These are phyloP conservation scores for Solanum pinnatisectum DNA, from an alignment of 257 asterid genomes.

Conservation along the genomic window DNA sequence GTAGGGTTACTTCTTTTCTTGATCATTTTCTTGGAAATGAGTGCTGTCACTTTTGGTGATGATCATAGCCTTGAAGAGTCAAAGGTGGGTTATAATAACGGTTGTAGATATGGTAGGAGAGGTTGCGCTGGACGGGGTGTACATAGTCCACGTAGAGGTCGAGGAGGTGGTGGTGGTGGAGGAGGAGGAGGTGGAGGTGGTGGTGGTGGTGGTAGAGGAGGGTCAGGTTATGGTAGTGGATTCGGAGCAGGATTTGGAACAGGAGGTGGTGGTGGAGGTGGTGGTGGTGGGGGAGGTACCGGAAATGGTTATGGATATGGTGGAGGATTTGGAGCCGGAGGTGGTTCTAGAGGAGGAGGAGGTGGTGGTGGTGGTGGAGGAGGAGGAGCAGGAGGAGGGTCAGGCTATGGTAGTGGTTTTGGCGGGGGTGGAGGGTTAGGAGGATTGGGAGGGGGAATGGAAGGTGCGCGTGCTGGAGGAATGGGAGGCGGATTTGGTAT, in stretches of 20 bases:
- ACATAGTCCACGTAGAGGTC: slow-evolving; percentile 1
- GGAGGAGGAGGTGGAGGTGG: not conserved
- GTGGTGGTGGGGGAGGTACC: slow-evolving; percentile 5
- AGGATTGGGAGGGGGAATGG: not conserved
- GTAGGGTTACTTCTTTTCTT: slow-evolving; percentile 5
- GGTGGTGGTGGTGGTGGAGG: slow-evolving; percentile 14
- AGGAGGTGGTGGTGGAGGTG: slow-evolving; percentile 7
- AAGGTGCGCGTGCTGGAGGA: too few relatives aligned
- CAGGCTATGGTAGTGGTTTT: slow-evolving; percentile 14
- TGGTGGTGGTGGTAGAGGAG: slow-evolving; percentile 9
- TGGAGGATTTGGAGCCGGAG: slow-evolving; percentile 9
- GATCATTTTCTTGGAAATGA: slow-evolving; percentile 15
- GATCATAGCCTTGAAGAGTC: slow-evolving; percentile 5
- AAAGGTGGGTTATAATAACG: slow-evolving; percentile 13
- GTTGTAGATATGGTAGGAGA: slow-evolving; percentile 15
- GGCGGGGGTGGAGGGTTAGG: slow-evolving; percentile 12
- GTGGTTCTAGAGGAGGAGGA: slow-evolving; percentile 10
- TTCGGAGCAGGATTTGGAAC: slow-evolving; percentile 9
- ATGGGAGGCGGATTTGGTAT: too few relatives aligned
- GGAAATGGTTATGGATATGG: slow-evolving; percentile 11
- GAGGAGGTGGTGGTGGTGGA: not conserved
- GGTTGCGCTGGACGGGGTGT: slow-evolving; percentile 9
- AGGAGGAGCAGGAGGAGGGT: slow-evolving; percentile 17
- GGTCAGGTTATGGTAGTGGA: slow-evolving; percentile 11
- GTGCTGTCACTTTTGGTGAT: slow-evolving; percentile 9